These are phyloP conservation scores for Trichoderma aggressivum DNA, from an alignment of 2,329 filamentous ascomycete genomes.

Conservation along the genomic window DNA sequence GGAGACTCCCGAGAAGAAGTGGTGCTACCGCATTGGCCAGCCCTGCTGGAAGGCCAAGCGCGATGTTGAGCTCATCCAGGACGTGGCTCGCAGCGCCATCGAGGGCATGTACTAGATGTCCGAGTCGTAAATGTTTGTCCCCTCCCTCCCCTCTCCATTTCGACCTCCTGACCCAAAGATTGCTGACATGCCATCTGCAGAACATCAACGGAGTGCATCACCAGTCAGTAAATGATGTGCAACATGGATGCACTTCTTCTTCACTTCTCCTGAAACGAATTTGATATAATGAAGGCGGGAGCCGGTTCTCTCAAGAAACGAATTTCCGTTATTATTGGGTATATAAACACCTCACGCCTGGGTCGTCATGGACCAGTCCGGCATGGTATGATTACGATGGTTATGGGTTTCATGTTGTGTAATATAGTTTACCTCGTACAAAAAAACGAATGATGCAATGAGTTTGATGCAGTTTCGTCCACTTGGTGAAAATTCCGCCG, in stretches of 20 bases:
- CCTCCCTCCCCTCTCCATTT: too few relatives aligned
- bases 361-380: neutral
- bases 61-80: constrained; percentile 11
- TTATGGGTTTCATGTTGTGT: constrained; percentile 1
- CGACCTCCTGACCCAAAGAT: neutral
- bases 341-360: neutral
- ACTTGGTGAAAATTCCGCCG: neutral
- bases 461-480: neutral
- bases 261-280: neutral
- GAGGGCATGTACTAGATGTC: constrained; percentile 8
- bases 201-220: neutral
- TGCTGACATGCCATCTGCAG: neutral
- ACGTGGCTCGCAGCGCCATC: constrained; percentile 12
- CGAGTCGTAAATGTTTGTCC: neutral
- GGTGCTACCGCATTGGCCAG: constrained; percentile 30
- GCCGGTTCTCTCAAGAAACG: neutral
- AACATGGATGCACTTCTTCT: constrained; percentile 1
- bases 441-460: neutral
- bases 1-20: constrained; percentile 7
- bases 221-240: neutral
- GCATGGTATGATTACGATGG: constrained; percentile 1
- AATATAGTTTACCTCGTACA: neutral
- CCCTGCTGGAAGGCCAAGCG: constrained; percentile 37
- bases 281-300: constrained; percentile 6
- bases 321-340: constrained; percentile 2